Conservation (phyloP, 495 filamentous ascomycete genomes). For the Aspergillus sclerotioniger region DNA sequence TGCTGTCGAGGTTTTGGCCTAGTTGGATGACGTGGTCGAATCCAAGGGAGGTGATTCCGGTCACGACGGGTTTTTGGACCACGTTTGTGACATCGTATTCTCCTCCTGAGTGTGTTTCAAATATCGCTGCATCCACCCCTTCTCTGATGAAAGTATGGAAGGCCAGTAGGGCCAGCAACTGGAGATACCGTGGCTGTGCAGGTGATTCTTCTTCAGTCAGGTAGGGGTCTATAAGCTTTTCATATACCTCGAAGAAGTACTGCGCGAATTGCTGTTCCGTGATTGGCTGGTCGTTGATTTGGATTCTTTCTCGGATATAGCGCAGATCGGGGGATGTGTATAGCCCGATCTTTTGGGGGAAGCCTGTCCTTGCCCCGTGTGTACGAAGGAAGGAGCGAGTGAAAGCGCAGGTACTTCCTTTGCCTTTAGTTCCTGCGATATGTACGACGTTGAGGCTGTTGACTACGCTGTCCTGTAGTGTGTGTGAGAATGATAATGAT, state of each 20-base stretch:
- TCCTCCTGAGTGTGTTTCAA: constrained; percentile 82
- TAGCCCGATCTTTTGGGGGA: constrained; percentile 50
- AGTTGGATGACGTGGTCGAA: constrained; percentile 77
- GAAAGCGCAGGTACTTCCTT: constrained; percentile 52
- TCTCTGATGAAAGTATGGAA: constrained; percentile 73
- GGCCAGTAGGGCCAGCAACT: constrained; percentile 68
- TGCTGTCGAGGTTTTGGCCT: constrained; percentile 71
- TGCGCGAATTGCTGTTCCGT: constrained; percentile 49
- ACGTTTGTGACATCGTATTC: constrained; percentile 85
- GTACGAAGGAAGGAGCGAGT: constrained; percentile 35
- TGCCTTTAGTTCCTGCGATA: constrained; percentile 51
- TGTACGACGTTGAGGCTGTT: constrained; percentile 43
- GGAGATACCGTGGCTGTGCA: constrained; percentile 56
- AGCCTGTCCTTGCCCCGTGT: constrained; percentile 31
- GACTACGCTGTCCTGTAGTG: constrained; percentile 25
- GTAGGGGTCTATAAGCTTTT: constrained; percentile 38
- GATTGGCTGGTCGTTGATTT: constrained; percentile 54
- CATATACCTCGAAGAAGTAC: constrained; percentile 70
- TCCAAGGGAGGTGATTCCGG: constrained; percentile 70
- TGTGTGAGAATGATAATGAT: background rate
- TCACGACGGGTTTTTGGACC: constrained; percentile 61
- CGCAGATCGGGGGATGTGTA: constrained; percentile 69
- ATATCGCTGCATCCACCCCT: constrained; percentile 67
- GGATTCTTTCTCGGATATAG: constrained; percentile 62
- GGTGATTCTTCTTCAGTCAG: background rate